Evolutionary conservation across 345 rosid species (phyloP), one percentile per base, ranked within the genome.

Genomic region (Moricandia arvensis): DNA sequence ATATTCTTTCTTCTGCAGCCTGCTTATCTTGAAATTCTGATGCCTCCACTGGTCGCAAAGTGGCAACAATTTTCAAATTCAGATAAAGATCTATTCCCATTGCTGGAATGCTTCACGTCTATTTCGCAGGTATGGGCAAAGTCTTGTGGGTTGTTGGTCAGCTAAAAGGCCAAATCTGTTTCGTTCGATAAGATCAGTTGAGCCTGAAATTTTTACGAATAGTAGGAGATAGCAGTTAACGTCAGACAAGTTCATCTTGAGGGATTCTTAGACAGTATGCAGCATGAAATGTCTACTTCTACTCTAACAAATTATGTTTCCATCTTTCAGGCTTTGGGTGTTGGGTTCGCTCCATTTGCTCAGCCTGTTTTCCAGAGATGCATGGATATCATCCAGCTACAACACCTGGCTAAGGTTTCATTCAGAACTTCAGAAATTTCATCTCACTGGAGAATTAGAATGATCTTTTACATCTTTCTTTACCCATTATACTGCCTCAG

Each of bases 311-410:
- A 49, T 70, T 66, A 21, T 27, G 49, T 67, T 59, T 67, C 13
- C 75, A 84, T 80, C 12, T 80, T 84, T 68, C 92, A 95, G 99
- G 99, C 99, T 37, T 79, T 95, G 69, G 93, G 98, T 29, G 74
- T 89, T 5, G 99, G 93, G 49, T 95, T 95, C 82, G 78, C 87
- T 77, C 99, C 87, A 82, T 96, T 93, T 86, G 96, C 97, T 51
- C 90, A 85, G 77, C 97, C 99, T 79, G 97, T 96, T 47, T 93
- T 87, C 75, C 90, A 85, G 77, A 90, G 99, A 85, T 93, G 98
- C 89, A 88, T 89, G 75, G 75, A 77, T 77, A 88, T 96, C 84
- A 86, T 93, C 75, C 94, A 81, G 77, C 68, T 81, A 66, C 99
- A 96, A 70, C 96, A 81, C 59, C 38, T 85, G 83, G 94, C 98